phyloP scores from a whole-genome alignment of 371 early-diverging fungal genomes.

The Mucor circinelloides region DNA sequence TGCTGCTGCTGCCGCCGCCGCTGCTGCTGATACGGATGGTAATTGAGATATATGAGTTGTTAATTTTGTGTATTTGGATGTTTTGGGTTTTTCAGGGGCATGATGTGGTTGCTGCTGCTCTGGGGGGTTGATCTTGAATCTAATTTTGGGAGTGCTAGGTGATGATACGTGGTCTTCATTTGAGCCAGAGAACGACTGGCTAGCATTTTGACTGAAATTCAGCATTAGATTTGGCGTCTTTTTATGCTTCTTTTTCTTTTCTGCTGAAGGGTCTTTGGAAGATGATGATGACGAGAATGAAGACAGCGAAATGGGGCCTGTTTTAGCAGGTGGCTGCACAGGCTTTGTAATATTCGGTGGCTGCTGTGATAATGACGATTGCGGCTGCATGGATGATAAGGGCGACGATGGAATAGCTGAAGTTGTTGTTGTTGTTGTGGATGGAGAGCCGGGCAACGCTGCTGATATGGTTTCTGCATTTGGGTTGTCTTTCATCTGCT shows the following conservation, averaged over 20 bases:
- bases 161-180: constrained; percentile 8
- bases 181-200: neutral
- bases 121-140: constrained; percentile 49
- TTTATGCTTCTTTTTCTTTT: constrained; percentile 32
- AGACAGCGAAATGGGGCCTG: constrained; percentile 12
- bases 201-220: constrained; percentile 24
- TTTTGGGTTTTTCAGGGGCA: neutral
- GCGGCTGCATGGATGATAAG: neutral
- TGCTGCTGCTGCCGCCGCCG: neutral
- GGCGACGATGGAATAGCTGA: constrained; percentile 1
- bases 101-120: constrained; percentile 16
- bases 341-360: neutral
- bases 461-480: neutral
- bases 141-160: constrained; percentile 43
- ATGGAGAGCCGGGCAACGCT: neutral
- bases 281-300: constrained; percentile 4
- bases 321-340: neutral
- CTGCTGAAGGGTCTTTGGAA: neutral
- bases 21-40: neutral
- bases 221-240: constrained; percentile 34
- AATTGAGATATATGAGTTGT: neutral
- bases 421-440: neutral
- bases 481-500: constrained; percentile 5
- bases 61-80: neutral
- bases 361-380: neutral